A percentile compares a stretch with the other conserved stretches of the same genome.
These are phyloP conservation scores for Claviceps sp. DNA, from an alignment of 2,329 filamentous ascomycete genomes.

Conservation along the genomic window DNA sequence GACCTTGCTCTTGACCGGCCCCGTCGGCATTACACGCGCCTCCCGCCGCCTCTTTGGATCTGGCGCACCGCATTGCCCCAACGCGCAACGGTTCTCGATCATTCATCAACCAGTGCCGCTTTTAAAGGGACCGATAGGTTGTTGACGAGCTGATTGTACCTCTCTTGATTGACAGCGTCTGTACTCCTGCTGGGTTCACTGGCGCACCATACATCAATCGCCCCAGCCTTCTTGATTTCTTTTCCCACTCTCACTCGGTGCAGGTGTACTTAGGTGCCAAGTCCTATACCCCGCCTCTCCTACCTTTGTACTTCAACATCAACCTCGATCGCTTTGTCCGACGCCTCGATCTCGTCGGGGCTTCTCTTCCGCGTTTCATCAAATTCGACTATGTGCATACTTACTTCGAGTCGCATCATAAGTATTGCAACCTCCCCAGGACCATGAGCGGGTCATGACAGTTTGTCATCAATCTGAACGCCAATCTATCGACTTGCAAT, in stretches of 20 bases:
- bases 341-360: not conserved
- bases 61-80: not conserved
- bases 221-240: too few species aligned
- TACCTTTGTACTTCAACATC: not conserved
- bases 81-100: not conserved
- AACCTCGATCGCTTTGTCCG: not conserved
- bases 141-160: not conserved
- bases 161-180: not conserved
- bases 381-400: slow-evolving; percentile 8
- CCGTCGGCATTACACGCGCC: not conserved
- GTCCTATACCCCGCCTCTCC: not conserved
- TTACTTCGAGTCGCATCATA: slow-evolving; percentile 9
- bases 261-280: too few species aligned
- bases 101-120: not conserved
- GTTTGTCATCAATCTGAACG: not conserved
- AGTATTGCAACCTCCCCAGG: slow-evolving; percentile 19
- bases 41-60: not conserved
- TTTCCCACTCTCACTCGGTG: too few species aligned
- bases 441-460: slow-evolving; percentile 18
- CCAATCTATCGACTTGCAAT: not conserved
- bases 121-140: not conserved
- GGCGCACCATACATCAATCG: too few species aligned
- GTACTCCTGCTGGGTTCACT: too few species aligned
- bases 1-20: not conserved
- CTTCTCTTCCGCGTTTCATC: not conserved